Conservation (phyloP, 306 rosid species). For the Sophora flavescens region DNA sequence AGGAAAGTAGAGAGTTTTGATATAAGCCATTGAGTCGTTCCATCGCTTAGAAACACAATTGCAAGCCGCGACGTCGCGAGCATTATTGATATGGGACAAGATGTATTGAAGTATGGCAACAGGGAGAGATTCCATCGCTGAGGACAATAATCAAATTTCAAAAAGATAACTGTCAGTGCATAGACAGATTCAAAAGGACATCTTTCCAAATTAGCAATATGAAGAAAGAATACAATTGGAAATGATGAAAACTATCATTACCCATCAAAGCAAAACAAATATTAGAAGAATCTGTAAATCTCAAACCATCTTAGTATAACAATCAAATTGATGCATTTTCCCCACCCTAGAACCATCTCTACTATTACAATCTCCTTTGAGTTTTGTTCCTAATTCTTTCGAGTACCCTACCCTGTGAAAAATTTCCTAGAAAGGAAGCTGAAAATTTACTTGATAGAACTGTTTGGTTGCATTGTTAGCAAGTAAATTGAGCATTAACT, state of each 20-base stretch:
- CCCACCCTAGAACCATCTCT: conserved; percentile 8
- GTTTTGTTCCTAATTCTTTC: not conserved
- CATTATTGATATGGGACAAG: conserved; percentile 70
- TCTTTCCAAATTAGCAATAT: conserved; percentile 9
- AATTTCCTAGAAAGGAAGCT: not conserved
- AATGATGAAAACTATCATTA: not conserved
- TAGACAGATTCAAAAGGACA: conserved; percentile 13
- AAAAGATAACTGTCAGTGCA: not conserved
- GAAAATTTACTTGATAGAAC: not conserved
- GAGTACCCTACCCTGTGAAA: not conserved
- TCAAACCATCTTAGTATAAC: not conserved
- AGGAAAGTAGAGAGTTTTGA: conserved; percentile 78
- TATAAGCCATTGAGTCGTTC: conserved; percentile 72
- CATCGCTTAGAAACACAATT: conserved; percentile 89
- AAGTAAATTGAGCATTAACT: not conserved
- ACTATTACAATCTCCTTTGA: not conserved
- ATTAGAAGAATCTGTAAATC: not conserved
- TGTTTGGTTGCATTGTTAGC: not conserved
- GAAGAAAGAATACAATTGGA: conserved; percentile 16
- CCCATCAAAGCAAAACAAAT: not conserved
- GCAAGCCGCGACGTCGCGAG: conserved; percentile 83
- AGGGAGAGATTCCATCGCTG: conserved; percentile 82
- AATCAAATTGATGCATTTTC: conserved; percentile 2
- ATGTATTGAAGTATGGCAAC: conserved; percentile 83
- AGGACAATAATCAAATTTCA: conserved; percentile 32